A percentile compares a stretch with the other conserved stretches of the same genome.
phyloP scores from a whole-genome alignment of 805 yeast genomes.

The Metschnikowia santaceciliae region DNA sequence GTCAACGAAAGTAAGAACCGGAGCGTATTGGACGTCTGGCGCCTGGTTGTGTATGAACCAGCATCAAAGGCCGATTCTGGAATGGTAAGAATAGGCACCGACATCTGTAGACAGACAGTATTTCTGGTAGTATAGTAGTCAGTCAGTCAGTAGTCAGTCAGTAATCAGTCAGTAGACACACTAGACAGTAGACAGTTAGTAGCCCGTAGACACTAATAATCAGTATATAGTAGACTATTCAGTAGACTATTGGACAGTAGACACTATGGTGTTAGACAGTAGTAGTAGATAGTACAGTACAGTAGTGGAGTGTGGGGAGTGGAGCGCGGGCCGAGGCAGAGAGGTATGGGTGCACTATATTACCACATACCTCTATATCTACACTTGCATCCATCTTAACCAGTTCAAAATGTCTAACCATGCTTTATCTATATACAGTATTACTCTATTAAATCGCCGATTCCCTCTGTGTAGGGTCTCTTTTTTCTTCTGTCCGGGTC shows the following conservation, averaged over 20 bases:
- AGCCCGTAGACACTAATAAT: too few species aligned
- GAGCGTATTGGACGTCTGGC: constrained; percentile 22
- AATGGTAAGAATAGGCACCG: constrained; percentile 35
- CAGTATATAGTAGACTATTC: too few species aligned
- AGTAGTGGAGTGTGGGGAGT: neutral
- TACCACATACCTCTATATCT: too few species aligned
- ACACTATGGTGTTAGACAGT: neutral
- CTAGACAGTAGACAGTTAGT: too few species aligned
- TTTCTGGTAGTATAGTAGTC: too few species aligned
- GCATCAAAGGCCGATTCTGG: constrained; percentile 41
- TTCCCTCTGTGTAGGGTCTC: constrained; percentile 21
- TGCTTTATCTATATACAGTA: constrained; percentile 10
- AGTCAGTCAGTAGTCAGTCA: too few species aligned
- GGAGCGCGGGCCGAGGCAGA: constrained; percentile 6
- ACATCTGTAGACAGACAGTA: constrained; percentile 3
- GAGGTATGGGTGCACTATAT: constrained; percentile 10
- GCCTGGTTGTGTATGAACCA: constrained; percentile 18
- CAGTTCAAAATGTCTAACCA: too few species aligned
- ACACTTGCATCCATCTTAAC: too few species aligned
- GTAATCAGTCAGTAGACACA: too few species aligned
- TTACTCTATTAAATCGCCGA: constrained; percentile 26
- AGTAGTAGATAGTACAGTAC: neutral
- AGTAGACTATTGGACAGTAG: too few species aligned
- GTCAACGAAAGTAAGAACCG: constrained; percentile 29
- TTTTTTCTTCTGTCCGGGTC: neutral